Evolutionary conservation across 139 green algal species (phyloP).

Genomic region (Astrephomene gubernaculifera): DNA sequence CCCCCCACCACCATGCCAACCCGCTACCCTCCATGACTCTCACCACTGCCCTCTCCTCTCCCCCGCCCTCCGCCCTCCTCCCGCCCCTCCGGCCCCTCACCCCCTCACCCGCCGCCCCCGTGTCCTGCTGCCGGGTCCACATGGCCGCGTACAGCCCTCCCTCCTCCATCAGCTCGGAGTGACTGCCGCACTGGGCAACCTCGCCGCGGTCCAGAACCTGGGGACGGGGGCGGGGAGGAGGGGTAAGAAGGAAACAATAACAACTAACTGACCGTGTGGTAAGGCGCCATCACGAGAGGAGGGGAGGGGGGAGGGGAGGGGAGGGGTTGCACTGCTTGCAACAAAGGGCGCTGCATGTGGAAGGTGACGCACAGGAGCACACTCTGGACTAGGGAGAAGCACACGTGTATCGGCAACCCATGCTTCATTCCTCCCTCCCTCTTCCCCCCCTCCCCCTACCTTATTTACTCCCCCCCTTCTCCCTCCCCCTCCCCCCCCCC

Average conservation of each 20-base stretch:
- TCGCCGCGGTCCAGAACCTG: constrained; percentile 60
- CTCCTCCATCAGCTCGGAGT: constrained; percentile 80
- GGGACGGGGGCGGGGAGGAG: neutral
- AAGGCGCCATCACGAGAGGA: neutral
- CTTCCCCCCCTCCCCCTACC: neutral
- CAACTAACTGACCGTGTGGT: too few relatives aligned
- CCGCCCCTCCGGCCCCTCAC: neutral
- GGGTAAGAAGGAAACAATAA: neutral
- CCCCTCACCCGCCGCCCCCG: neutral
- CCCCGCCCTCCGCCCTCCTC: neutral
- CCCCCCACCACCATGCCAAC: neutral
- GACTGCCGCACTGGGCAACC: constrained; percentile 82
- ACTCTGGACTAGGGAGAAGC: too few relatives aligned
- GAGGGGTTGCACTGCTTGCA: neutral
- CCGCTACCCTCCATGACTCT: neutral
- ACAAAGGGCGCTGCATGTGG: too few relatives aligned
- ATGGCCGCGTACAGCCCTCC: constrained; percentile 79
- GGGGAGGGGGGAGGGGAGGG: neutral
- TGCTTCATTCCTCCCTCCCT: neutral
- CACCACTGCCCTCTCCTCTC: neutral
- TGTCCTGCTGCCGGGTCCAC: constrained; percentile 81
- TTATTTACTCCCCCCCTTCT: neutral
- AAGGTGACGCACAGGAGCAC: too few relatives aligned
- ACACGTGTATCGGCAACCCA: too few relatives aligned
- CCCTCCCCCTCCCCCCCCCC: neutral